Evolutionary conservation across 169 alveolate genomes (phyloP).

Genomic region (Perkinsus marinus): DNA sequence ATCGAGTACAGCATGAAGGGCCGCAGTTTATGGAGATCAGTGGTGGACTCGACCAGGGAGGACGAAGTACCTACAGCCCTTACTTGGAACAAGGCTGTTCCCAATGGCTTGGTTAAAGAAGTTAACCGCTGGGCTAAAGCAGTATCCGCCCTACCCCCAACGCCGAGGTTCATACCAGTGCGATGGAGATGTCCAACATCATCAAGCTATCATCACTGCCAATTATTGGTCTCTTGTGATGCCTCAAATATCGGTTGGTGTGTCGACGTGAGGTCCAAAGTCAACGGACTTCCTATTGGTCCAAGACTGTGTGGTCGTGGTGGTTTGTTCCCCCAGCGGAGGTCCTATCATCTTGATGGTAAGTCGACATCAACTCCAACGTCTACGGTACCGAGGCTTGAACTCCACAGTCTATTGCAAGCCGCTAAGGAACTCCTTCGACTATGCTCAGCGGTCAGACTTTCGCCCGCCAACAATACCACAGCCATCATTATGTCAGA

Average conservation of each 20-base stretch:
- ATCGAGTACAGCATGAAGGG: not conserved
- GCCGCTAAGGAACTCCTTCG: not conserved
- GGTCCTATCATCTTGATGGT: not conserved
- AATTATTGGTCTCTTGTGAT: not conserved
- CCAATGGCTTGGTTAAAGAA: not conserved
- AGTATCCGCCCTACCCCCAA: not conserved
- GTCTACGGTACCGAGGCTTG: not conserved
- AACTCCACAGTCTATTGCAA: not conserved
- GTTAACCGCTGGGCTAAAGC: not conserved
- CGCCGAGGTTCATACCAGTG: not conserved
- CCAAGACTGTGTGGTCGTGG: not conserved
- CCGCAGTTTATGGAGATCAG: not conserved
- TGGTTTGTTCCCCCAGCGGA: not conserved
- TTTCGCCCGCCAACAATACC: too few species aligned
- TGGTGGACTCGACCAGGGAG: not conserved
- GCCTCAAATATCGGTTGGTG: not conserved
- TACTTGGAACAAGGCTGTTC: not conserved
- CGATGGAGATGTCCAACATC: too few species aligned
- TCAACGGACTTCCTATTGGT: not conserved
- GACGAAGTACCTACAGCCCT: not conserved
- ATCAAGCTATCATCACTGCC: not conserved
- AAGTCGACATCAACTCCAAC: not conserved
- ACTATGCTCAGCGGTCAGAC: too few species aligned
- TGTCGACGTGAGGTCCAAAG: not conserved
- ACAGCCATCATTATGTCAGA: too few species aligned